A percentile compares a stretch with the other conserved stretches of the same genome.
Evolutionary conservation across 257 asterid species (phyloP).

Genomic region (Salvia rosmarinus): DNA sequence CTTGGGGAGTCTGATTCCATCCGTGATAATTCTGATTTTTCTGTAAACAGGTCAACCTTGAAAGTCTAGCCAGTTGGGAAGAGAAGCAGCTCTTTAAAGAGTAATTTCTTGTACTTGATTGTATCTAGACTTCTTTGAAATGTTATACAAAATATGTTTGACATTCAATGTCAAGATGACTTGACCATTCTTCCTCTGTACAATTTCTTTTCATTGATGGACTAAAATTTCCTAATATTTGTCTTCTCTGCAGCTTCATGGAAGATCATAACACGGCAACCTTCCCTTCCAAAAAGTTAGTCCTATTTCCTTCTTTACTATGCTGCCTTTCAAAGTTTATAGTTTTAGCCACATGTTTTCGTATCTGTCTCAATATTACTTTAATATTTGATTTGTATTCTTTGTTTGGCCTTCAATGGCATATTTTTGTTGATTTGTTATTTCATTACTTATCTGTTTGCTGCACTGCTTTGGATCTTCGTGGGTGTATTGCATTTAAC

Average conservation of each 20-base stretch:
- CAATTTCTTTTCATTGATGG: neutral
- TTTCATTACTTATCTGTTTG: neutral
- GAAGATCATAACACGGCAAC: conserved; percentile 99
- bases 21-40: conserved; percentile 19
- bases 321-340: too few relatives aligned
- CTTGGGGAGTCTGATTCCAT: conserved; percentile 2
- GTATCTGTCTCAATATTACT: neutral
- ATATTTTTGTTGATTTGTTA: neutral
- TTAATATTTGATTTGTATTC: neutral
- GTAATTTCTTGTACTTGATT: conserved; percentile 47
- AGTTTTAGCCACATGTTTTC: too few relatives aligned
- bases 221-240: conserved; percentile 19
- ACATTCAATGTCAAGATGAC: neutral
- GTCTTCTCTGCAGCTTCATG: conserved; percentile 73
- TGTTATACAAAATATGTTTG: conserved; percentile 9
- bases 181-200: conserved; percentile 1
- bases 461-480: neutral
- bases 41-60: conserved; percentile 77
- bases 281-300: conserved; percentile 95
- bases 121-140: conserved; percentile 15
- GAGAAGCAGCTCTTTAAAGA: conserved; percentile 94
- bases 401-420: neutral
- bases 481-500: neutral
- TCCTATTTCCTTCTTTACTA: conserved; percentile 24
- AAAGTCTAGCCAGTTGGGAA: conserved; percentile 93